Evolutionary conservation across 805 yeast genomes (phyloP).

Genomic region (Candida ponderosae): DNA sequence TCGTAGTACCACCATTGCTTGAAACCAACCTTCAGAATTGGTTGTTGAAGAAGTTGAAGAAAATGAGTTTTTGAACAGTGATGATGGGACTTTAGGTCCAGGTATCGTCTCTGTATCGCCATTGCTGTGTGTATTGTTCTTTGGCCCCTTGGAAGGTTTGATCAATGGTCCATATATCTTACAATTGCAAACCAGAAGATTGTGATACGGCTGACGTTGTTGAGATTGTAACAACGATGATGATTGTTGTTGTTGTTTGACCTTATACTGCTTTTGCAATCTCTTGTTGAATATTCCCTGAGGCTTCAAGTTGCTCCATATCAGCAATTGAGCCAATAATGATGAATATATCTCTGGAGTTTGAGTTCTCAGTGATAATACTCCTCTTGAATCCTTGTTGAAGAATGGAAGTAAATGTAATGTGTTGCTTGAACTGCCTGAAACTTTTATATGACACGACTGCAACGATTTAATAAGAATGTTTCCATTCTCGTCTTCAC

Average conservation of each 20-base stretch:
- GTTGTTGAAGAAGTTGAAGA: conserved; percentile 4
- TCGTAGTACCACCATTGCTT: conserved; percentile 61
- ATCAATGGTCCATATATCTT: conserved; percentile 61
- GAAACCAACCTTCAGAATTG: conserved; percentile 72
- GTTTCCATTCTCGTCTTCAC: too few relatives aligned
- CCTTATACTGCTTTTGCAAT: conserved; percentile 11
- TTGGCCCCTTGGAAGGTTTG: conserved; percentile 26
- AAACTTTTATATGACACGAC: too few relatives aligned
- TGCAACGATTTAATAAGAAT: too few relatives aligned
- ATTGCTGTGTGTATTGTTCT: conserved; percentile 16
- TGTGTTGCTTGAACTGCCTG: too few relatives aligned
- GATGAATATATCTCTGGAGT: conserved; percentile 23
- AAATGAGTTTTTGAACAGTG: conserved; percentile 3
- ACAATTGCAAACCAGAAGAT: conserved; percentile 53
- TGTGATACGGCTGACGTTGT: conserved; percentile 20
- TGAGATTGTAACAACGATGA: too few relatives aligned
- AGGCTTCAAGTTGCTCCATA: conserved; percentile 51
- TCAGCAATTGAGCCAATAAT: conserved; percentile 37
- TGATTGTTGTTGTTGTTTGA: too few relatives aligned
- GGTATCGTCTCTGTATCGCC: conserved; percentile 8
- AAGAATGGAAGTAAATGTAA: too few relatives aligned
- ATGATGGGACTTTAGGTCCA: conserved; percentile 12
- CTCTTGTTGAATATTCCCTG: conserved; percentile 44
- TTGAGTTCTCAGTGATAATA: too few relatives aligned
- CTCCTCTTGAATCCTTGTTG: too few relatives aligned